A percentile compares a stretch with the other conserved stretches of the same genome.
phyloP scores from a whole-genome alignment of 441 rosid genomes.

The Theobroma grandiflorum region DNA sequence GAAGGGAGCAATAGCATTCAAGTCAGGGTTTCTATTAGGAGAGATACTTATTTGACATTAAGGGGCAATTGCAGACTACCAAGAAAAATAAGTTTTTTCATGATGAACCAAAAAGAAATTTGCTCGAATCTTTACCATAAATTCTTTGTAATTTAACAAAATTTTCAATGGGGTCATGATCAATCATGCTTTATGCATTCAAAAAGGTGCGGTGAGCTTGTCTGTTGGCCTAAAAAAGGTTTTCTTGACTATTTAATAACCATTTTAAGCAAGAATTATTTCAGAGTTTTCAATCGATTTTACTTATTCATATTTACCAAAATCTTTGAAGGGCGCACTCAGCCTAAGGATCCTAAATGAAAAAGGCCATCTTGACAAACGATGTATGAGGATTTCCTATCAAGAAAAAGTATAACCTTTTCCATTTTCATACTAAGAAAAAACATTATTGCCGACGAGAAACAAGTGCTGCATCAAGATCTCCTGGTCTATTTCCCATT shows the following conservation, averaged over 20 bases:
- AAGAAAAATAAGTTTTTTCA: background rate
- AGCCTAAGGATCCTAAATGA: background rate
- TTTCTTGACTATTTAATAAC: background rate
- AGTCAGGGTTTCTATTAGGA: background rate
- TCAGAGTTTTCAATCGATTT: background rate
- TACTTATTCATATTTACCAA: background rate
- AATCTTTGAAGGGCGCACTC: slow-evolving; percentile 16
- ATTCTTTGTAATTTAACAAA: too few species aligned
- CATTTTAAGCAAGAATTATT: background rate
- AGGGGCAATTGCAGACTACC: background rate
- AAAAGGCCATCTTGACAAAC: too few species aligned
- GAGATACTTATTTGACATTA: background rate
- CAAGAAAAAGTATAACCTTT: background rate
- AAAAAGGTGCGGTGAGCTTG: background rate
- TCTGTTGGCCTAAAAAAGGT: background rate
- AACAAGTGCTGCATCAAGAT: background rate
- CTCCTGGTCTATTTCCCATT: background rate
- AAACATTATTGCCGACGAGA: background rate
- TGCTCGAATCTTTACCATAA: background rate
- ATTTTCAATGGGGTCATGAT: too few species aligned
- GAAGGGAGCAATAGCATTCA: too few species aligned
- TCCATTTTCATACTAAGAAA: background rate
- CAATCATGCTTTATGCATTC: background rate
- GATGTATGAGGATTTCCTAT: background rate
- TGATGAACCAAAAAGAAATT: background rate